A percentile compares a stretch with the other conserved stretches of the same genome.
phyloP scores from a whole-genome alignment of 1,284 basidiomycete species.

The Exobasidium rhododendri region DNA sequence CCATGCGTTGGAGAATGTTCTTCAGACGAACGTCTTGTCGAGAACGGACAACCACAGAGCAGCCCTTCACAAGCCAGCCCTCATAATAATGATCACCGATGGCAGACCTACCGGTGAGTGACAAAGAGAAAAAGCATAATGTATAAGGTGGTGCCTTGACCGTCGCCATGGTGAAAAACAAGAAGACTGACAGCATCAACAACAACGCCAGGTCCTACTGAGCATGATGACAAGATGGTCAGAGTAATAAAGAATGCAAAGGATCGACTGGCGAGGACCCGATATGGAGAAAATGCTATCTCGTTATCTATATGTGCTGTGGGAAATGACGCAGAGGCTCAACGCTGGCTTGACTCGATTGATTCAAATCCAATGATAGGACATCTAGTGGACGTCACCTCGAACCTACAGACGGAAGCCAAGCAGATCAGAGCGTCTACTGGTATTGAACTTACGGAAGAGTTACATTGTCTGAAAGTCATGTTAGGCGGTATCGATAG shows the following conservation, averaged over 20 bases:
- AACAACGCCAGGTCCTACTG: conserved; percentile 27
- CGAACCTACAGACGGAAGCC: conserved; percentile 35
- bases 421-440: conserved; percentile 30
- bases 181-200: too few relatives aligned
- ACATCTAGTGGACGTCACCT: conserved; percentile 41
- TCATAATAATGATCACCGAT: conserved; percentile 39
- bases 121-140: too few relatives aligned
- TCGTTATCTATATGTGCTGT: conserved; percentile 41
- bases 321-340: conserved; percentile 43
- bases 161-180: too few relatives aligned
- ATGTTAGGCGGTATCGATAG: conserved; percentile 40
- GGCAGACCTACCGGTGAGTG: conserved; percentile 40
- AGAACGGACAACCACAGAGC: conserved; percentile 13
- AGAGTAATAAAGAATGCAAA: conserved; percentile 34
- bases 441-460: conserved; percentile 36
- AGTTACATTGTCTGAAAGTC: conserved; percentile 41
- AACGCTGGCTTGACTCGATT: conserved; percentile 46
- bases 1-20: conserved; percentile 26
- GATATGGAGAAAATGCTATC: conserved; percentile 40
- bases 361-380: conserved; percentile 37
- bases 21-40: conserved; percentile 26
- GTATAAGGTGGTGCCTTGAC: too few relatives aligned
- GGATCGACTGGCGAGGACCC: conserved; percentile 15
- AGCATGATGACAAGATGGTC: conserved; percentile 33
- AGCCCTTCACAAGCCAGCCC: conserved; percentile 28